A percentile compares a stretch with the other conserved stretches of the same genome.
These are phyloP conservation scores for Candida vartiovaarae DNA, from an alignment of 805 yeast genomes.

Conservation along the genomic window DNA sequence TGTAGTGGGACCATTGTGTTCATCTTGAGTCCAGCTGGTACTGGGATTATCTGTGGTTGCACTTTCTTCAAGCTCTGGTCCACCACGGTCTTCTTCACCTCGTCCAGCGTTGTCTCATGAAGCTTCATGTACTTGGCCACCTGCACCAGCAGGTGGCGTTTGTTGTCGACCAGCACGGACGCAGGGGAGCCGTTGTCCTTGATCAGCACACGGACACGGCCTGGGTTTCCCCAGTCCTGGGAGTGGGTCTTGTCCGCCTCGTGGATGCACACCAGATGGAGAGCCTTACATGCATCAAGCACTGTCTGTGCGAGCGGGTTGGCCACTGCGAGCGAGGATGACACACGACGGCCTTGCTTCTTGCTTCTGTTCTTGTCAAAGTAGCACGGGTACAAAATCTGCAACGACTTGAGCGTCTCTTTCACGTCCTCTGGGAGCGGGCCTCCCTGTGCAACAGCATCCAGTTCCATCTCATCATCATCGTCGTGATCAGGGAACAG, in stretches of 20 bases:
- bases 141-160: conserved; percentile 56
- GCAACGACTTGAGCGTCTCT: conserved; percentile 61
- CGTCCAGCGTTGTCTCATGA: conserved; percentile 62
- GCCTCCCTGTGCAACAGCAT: conserved; percentile 20
- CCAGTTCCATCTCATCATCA: conserved; percentile 1
- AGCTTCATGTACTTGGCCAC: conserved; percentile 54
- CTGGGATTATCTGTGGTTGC: conserved; percentile 56
- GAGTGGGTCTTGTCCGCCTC: conserved; percentile 90
- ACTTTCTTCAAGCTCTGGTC: conserved; percentile 57
- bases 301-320: conserved; percentile 85
- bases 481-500: conserved; percentile 3
- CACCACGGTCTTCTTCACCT: conserved; percentile 57
- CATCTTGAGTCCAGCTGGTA: conserved; percentile 82
- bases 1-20: conserved; percentile 85
- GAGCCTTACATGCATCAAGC: conserved; percentile 54
- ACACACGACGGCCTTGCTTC: conserved; percentile 78
- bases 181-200: conserved; percentile 43
- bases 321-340: conserved; percentile 58
- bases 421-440: conserved; percentile 47
- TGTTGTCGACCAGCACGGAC: conserved; percentile 34
- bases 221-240: conserved; percentile 95
- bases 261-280: conserved; percentile 35
- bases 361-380: conserved; percentile 75
- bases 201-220: conserved; percentile 77
- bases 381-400: conserved; percentile 83